phyloP scores from a whole-genome alignment of 352 stramenopile genomes.

The Lagenidium giganteum region DNA sequence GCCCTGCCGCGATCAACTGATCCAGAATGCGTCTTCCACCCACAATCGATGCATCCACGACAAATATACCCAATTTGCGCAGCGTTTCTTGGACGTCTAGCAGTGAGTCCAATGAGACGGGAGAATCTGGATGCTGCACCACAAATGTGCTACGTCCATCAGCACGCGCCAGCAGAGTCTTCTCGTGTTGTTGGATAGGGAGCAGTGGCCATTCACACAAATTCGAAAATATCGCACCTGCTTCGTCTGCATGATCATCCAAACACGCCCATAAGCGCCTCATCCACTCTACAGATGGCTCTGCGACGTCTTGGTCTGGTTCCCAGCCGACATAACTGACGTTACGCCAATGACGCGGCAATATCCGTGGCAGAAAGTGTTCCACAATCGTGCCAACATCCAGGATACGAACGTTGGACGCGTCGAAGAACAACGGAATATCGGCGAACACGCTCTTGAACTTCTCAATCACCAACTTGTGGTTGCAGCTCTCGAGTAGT shows the following conservation, averaged over 20 bases:
- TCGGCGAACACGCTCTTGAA: constrained; percentile 9
- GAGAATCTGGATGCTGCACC: background rate
- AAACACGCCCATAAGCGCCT: constrained; percentile 12
- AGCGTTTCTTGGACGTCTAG: background rate
- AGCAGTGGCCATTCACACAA: constrained; percentile 6
- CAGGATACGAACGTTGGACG: constrained; percentile 9
- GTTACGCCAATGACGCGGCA: constrained; percentile 8
- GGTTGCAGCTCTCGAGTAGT: too few relatives aligned
- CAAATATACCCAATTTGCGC: constrained; percentile 8
- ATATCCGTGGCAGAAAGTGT: constrained; percentile 9
- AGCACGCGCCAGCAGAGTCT: background rate
- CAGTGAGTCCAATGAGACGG: background rate
- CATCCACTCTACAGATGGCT: constrained; percentile 8
- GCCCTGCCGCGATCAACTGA: constrained; percentile 7
- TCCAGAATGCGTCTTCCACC: background rate
- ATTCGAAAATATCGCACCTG: background rate
- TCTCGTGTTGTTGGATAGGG: background rate
- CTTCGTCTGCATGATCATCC: background rate
- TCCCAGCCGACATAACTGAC: constrained; percentile 4
- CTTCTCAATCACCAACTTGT: too few relatives aligned
- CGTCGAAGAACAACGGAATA: background rate
- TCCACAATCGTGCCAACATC: background rate
- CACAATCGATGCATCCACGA: constrained; percentile 5
- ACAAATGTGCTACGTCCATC: background rate
- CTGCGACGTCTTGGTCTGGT: background rate